Conservation (phyloP, 2,329 filamentous ascomycete genomes). For the Aureobasidium melanogenum region DNA sequence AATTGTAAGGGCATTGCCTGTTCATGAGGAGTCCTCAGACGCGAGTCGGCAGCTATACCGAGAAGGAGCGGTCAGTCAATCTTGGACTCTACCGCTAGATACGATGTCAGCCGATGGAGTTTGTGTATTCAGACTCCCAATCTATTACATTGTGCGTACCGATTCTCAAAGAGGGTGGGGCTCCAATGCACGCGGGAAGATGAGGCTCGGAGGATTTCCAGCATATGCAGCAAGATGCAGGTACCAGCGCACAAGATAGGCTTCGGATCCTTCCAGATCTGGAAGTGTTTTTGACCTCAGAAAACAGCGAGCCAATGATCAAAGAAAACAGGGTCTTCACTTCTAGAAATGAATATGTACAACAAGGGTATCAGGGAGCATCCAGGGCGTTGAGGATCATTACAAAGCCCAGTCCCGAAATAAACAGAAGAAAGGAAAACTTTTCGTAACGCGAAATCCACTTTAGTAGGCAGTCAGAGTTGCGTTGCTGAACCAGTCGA, state of each 20-base stretch:
- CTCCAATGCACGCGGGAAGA: background rate
- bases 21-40: background rate
- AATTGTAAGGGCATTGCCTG: background rate
- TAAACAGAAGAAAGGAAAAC: background rate
- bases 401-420: background rate
- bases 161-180: background rate
- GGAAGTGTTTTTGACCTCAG: background rate
- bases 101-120: background rate
- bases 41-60: background rate
- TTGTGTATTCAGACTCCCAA: background rate
- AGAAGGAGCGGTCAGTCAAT: background rate
- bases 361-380: background rate
- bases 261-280: too few species aligned
- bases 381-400: background rate
- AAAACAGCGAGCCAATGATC: background rate
- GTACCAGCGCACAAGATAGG: background rate
- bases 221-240: background rate
- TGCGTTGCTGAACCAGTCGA: constrained; percentile 2
- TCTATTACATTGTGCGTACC: background rate
- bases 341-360: background rate
- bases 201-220: background rate
- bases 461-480: background rate
- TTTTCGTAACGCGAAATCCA: background rate
- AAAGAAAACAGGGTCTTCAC: background rate
- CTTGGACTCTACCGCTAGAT: background rate